Evolutionary conservation across 805 yeast species (phyloP).

Genomic region (Teunomyces panamensis): DNA sequence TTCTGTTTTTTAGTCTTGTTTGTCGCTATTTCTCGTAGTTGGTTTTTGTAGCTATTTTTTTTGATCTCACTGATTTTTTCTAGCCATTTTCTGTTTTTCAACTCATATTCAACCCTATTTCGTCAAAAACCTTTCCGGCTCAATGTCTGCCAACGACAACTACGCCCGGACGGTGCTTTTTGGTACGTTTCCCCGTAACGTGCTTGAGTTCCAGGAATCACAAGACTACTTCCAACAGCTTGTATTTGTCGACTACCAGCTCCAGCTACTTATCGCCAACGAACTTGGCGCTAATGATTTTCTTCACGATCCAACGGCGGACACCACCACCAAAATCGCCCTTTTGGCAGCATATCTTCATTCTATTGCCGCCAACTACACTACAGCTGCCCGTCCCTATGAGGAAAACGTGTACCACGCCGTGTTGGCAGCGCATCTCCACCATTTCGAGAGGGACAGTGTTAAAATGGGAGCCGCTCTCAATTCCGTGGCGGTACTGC

Average conservation of each 20-base stretch:
- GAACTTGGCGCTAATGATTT: constrained; percentile 17
- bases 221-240: constrained; percentile 32
- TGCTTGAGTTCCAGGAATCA: constrained; percentile 31
- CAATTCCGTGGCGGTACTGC: constrained; percentile 9
- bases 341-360: constrained; percentile 26
- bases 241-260: constrained; percentile 36
- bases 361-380: constrained; percentile 24
- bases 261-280: constrained; percentile 26
- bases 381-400: constrained; percentile 18
- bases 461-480: constrained; percentile 18
- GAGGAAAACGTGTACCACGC: constrained; percentile 33
- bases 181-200: constrained; percentile 38
- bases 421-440: constrained; percentile 34
- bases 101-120: not conserved
- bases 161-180: constrained; percentile 26
- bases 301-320: constrained; percentile 3
- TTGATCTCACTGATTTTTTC: not conserved
- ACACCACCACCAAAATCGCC: constrained; percentile 15
- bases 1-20: not conserved
- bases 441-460: constrained; percentile 23
- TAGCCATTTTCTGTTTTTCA: not conserved
- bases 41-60: not conserved
- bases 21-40: not conserved
- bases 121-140: not conserved
- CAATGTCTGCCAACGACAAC: constrained; percentile 19